phyloP scores from a whole-genome alignment of 805 yeast species.

The Hyphopichia homilentoma region DNA sequence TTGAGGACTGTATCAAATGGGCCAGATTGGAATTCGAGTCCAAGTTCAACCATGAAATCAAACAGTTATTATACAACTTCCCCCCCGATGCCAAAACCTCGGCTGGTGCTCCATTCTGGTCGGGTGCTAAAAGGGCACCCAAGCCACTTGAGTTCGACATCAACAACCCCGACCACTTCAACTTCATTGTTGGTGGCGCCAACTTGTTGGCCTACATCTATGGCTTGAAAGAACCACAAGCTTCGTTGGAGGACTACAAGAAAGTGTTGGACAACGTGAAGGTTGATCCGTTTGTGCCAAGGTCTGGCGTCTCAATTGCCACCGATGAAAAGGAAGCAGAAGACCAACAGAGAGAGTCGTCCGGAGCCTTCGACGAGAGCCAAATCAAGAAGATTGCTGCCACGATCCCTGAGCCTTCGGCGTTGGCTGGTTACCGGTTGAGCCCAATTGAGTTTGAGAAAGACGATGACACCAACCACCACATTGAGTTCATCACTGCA shows the following conservation, averaged over 20 bases:
- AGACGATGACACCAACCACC: conserved; percentile 96
- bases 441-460: conserved; percentile 94
- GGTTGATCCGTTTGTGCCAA: conserved; percentile 63
- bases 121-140: conserved; percentile 97
- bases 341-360: conserved; percentile 54
- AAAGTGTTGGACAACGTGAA: conserved; percentile 48
- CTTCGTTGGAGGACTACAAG: conserved; percentile 48
- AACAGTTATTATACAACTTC: conserved; percentile 89
- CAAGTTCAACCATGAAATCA: conserved; percentile 80
- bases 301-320: conserved; percentile 73
- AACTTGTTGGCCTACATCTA: conserved; percentile 86
- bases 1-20: conserved; percentile 95
- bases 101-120: conserved; percentile 93
- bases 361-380: conserved; percentile 50
- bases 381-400: conserved; percentile 68
- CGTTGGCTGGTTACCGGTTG: conserved; percentile 84
- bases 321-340: conserved; percentile 86
- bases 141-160: conserved; percentile 76
- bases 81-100: conserved; percentile 92
- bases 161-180: conserved; percentile 70
- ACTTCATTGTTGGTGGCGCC: conserved; percentile 86
- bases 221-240: conserved; percentile 78
- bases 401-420: conserved; percentile 81
- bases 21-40: conserved; percentile 85
- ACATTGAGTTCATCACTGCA: conserved; percentile 92